Evolutionary conservation across 257 asterid genomes (phyloP).

Genomic region (Forsythia viridissima): DNA sequence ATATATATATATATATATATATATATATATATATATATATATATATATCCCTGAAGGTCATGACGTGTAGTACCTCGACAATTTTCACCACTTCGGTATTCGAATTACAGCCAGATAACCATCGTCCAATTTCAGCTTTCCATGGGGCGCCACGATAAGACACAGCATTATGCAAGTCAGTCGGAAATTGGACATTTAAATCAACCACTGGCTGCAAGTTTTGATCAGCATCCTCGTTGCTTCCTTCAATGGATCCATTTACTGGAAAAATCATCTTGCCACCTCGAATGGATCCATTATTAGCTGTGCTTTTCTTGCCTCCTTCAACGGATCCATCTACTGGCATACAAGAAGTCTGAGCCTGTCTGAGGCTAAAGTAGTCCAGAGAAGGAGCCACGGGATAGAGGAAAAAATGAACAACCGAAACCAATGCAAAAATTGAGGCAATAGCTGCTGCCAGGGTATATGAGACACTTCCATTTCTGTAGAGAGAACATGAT

Average conservation of each 20-base stretch:
- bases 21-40: no score
- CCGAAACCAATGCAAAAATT: conserved; percentile 60
- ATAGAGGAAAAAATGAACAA: conserved; percentile 68
- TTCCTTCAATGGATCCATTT: conserved; percentile 32
- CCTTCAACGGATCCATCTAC: conserved; percentile 41
- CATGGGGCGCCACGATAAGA: conserved; percentile 83
- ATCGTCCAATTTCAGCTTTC: conserved; percentile 83
- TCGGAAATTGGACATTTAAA: conserved; percentile 54
- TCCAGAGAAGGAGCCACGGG: conserved; percentile 65
- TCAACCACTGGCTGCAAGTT: conserved; percentile 38
- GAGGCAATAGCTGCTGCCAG: conserved; percentile 61
- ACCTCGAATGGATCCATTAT: conserved; percentile 22
- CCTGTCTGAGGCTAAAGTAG: conserved; percentile 48
- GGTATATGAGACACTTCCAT: conserved; percentile 90
- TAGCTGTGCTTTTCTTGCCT: conserved; percentile 1
- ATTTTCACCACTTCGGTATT: conserved; percentile 46
- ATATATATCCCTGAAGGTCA: background rate
- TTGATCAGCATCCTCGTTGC: conserved; percentile 21
- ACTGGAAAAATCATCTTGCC: conserved; percentile 18
- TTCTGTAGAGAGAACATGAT: conserved; percentile 78
- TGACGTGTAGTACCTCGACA: conserved; percentile 57
- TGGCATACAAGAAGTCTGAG: conserved; percentile 46
- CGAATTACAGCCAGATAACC: conserved; percentile 82
- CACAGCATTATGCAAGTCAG: conserved; percentile 71
- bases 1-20: no score